Conservation (phyloP, 129 eudicot genomes). For the Escallonia herrerae region DNA sequence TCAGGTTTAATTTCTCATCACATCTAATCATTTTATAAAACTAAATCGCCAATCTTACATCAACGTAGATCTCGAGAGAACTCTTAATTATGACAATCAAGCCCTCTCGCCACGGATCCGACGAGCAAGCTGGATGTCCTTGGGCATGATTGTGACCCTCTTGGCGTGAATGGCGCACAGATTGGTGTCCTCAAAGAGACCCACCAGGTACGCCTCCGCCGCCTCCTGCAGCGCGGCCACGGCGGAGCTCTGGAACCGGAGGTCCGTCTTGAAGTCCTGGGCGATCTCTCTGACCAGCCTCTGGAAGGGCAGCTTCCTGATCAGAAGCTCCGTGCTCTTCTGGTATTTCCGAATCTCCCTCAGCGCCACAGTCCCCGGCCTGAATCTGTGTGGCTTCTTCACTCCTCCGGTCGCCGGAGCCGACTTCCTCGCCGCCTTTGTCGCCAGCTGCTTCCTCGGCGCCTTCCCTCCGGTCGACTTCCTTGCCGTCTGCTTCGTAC, state of each 20-base stretch:
- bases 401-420: conserved; percentile 43
- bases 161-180: conserved; percentile 16
- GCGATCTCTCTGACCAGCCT: conserved; percentile 33
- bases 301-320: conserved; percentile 27
- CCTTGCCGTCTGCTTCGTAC: conserved; percentile 17
- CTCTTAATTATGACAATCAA: not conserved
- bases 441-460: conserved; percentile 37
- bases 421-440: conserved; percentile 36
- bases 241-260: conserved; percentile 33
- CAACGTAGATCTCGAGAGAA: too few relatives aligned
- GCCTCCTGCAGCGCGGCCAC: conserved; percentile 24
- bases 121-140: conserved; percentile 36
- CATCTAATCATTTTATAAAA: too few relatives aligned
- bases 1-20: too few relatives aligned
- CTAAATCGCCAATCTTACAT: too few relatives aligned
- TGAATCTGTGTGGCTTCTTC: conserved; percentile 26
- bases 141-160: conserved; percentile 28
- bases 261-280: conserved; percentile 33
- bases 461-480: conserved; percentile 29
- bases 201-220: conserved; percentile 21
- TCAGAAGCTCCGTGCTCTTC: conserved; percentile 16
- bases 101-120: conserved; percentile 36
- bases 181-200: conserved; percentile 19
- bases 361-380: conserved; percentile 22
- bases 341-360: conserved; percentile 19